Percentiles rank a stretch among this genome's conserved stretches.
These are phyloP conservation scores for Mortierella sp. DNA, from an alignment of 371 early-diverging fungal genomes.

Conservation along the genomic window DNA sequence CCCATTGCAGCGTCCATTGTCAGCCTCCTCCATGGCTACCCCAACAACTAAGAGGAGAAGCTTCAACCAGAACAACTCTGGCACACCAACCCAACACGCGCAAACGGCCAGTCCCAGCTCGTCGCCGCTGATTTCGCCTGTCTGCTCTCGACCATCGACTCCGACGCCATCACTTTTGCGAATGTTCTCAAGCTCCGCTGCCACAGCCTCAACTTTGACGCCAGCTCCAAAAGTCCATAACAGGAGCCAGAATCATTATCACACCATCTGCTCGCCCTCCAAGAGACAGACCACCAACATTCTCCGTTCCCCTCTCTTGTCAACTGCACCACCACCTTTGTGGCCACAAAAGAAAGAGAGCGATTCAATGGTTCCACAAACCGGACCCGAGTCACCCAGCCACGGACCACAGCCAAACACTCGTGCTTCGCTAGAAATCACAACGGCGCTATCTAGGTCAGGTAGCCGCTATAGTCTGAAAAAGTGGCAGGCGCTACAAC, in stretches of 20 bases:
- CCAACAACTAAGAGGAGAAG: conserved; percentile 15
- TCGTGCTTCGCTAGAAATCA: background rate
- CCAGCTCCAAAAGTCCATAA: conserved; percentile 16
- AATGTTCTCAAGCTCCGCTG: conserved; percentile 2
- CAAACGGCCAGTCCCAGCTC: conserved; percentile 26
- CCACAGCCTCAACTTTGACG: background rate
- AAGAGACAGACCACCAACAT: conserved; percentile 13
- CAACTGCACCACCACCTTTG: conserved; percentile 28
- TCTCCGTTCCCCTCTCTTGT: conserved; percentile 18
- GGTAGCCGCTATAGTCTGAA: conserved; percentile 3
- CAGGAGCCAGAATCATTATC: conserved; percentile 17
- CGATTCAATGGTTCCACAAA: conserved; percentile 13
- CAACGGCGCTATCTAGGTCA: background rate
- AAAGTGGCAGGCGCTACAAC: conserved; percentile 12
- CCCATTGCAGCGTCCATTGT: conserved; percentile 17
- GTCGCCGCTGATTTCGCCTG: conserved; percentile 34
- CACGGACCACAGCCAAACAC: background rate
- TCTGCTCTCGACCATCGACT: conserved; percentile 44
- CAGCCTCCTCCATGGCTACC: conserved; percentile 18
- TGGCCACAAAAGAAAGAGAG: conserved; percentile 21
- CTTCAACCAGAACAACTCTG: conserved; percentile 33
- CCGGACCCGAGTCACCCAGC: background rate
- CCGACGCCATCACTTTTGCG: conserved; percentile 38
- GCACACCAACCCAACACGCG: conserved; percentile 34
- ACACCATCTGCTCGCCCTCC: background rate